Evolutionary conservation across 768 basidiomycete genomes (phyloP).

Genomic region (Podaxis mareebaensis): DNA sequence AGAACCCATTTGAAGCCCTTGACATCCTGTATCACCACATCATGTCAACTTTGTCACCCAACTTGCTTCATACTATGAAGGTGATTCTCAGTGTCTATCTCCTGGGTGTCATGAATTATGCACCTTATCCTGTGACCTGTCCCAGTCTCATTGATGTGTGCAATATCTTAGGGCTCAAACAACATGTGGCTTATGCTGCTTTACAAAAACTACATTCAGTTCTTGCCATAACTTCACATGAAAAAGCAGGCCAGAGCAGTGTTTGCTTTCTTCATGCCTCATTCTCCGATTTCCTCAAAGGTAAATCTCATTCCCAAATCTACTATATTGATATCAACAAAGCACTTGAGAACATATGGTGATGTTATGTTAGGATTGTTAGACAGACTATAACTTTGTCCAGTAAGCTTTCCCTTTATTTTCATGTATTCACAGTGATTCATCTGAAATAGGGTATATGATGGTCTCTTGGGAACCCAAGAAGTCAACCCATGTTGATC

Average conservation of each 20-base stretch:
- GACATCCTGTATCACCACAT: background rate
- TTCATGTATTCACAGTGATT: background rate
- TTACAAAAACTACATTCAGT: background rate
- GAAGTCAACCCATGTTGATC: too few species aligned
- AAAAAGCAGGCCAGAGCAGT: background rate
- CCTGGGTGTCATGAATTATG: too few species aligned
- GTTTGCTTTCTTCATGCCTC: background rate
- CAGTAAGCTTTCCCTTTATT: too few species aligned
- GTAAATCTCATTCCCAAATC: background rate
- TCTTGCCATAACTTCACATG: background rate
- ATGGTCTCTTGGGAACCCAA: too few species aligned
- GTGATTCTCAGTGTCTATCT: background rate
- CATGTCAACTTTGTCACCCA: background rate
- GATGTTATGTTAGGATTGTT: background rate
- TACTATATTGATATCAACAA: background rate
- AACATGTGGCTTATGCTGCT: background rate
- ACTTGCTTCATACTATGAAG: background rate
- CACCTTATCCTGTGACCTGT: too few species aligned
- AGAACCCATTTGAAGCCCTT: background rate
- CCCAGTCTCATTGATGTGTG: background rate
- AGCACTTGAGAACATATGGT: background rate
- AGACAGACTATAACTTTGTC: background rate
- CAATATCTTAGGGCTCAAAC: background rate
- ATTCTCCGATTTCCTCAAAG: background rate
- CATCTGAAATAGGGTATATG: background rate